phyloP scores from a whole-genome alignment of 2,329 filamentous ascomycete genomes.

The Cytospora mali region DNA sequence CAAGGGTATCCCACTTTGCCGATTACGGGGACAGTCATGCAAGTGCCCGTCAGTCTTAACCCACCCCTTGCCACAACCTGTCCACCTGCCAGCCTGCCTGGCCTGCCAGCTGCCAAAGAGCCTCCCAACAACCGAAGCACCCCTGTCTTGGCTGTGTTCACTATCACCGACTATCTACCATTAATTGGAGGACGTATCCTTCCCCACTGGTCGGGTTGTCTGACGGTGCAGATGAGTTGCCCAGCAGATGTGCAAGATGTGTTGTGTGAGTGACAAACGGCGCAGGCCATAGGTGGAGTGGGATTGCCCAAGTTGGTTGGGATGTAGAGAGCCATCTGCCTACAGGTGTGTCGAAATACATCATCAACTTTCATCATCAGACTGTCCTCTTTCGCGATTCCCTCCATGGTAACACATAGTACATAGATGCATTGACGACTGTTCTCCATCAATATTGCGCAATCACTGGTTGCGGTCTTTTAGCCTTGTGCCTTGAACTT shows the following conservation, averaged over 20 bases:
- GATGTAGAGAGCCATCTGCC: background rate
- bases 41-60: background rate
- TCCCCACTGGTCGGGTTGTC: conserved; percentile 1
- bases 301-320: background rate
- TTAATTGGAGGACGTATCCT: background rate
- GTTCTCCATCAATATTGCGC: background rate
- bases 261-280: background rate
- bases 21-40: background rate
- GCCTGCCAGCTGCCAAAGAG: background rate
- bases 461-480: background rate
- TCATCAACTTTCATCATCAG: background rate
- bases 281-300: background rate
- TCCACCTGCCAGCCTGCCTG: background rate
- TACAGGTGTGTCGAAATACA: background rate
- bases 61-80: too few species aligned
- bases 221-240: background rate
- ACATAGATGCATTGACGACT: background rate
- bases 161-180: background rate
- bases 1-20: background rate
- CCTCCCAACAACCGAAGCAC: background rate
- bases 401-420: background rate
- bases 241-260: background rate
- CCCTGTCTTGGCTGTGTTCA: background rate
- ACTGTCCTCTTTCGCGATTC: too few species aligned
- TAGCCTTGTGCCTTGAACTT: background rate